Base-by-base conservation (phyloP, 495 filamentous ascomycete species). In the Penicillium atrosanguineum region DNA sequence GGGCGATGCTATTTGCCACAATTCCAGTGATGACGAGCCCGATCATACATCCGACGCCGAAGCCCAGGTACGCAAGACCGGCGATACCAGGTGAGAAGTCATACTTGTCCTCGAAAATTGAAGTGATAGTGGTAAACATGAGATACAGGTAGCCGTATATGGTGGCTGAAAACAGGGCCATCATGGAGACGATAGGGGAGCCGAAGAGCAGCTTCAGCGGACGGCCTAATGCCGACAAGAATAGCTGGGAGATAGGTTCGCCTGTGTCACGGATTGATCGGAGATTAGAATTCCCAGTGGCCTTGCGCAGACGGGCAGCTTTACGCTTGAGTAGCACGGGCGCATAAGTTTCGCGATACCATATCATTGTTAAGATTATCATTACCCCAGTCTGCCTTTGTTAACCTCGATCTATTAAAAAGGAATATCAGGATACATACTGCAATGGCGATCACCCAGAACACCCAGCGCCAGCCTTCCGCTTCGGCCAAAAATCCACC, bases 391-490 rank as follows among this genome's bases (percentile, higher is more conserved):
- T 49, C 47, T 49, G 34, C 9, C 34, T n/a, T 37, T 6, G n/a
- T 37, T 37, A 37, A n/a, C 7, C 34, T 37, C 11, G 3, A 3
- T 37, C 34, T 3, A 3, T 37, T n/a, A 18, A 18, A 29, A 2
- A 39, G 14, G 3, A 8, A 43, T 18, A 37, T 15, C 6, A 7
- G 6, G 4, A 4, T 69, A 78, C 21, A 66, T 50, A 74, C 49
- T 15, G 37, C 9, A 19, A 56, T 56, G 3, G 37, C 7, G 11
- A 78, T 58, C 11, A 76, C 44, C 60, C 71, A 69, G 15, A 70
- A 70, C 0, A 65, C 60, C 71, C 72, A 77, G 36, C 71, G 60
- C 75, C 75, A 79, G 25, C 72, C 71, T 14, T 49, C 55, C 1
- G 70, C 77, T 29, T 55, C 64, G 38, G 70, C 61, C n/a, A 77